Evolutionary conservation across 306 rosid genomes (phyloP), one percentile per base, ranked within the genome.

Genomic region (Inga laurina): DNA sequence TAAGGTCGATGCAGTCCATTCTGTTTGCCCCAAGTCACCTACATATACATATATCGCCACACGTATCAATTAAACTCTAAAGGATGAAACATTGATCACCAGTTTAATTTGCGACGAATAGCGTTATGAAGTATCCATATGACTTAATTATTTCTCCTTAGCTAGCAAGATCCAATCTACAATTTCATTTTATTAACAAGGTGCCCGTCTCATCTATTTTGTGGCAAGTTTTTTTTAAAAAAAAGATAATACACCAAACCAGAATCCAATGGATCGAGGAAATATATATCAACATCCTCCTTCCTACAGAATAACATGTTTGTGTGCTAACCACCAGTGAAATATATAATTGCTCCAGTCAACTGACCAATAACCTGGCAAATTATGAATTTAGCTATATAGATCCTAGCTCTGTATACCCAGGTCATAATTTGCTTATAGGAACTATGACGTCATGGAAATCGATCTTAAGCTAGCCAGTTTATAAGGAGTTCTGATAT

Each of bases 1-100:
- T 18, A 93, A 62, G 34, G 96, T 93, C 64, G 96, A 85, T 30
- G 65, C 73, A 0, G 93, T 93, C 94, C 94, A 91, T 86, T 86
- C 93, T 0, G 97, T 93, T 84, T 93, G 97, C 51, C 97, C 96
- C 30, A 91, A 48, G 67, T 93, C 97, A 10, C 97, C 97, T 91
- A 5, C 83, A 11, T 30, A 27, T 10, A 65, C 2, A 16, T 7
- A 65, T 32, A 57, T 22, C 66, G 5, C 14, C 14, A 15, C 14
- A 22, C 5, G 4, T 59, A 57, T 7, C 64, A 7, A 21, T 54
- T 4, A 51, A 51, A 51, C 57, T 51, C n/a, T 27, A 27, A 27
- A 27, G 30, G 30, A 27, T 27, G 30, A 27, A 27, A 52, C 7
- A 16, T 52, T 6, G 6, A 5, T 18, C 6, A 14, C 21, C 59